phyloP scores from a whole-genome alignment of 208 protist species.

The Trypanosoma platydactyli region DNA sequence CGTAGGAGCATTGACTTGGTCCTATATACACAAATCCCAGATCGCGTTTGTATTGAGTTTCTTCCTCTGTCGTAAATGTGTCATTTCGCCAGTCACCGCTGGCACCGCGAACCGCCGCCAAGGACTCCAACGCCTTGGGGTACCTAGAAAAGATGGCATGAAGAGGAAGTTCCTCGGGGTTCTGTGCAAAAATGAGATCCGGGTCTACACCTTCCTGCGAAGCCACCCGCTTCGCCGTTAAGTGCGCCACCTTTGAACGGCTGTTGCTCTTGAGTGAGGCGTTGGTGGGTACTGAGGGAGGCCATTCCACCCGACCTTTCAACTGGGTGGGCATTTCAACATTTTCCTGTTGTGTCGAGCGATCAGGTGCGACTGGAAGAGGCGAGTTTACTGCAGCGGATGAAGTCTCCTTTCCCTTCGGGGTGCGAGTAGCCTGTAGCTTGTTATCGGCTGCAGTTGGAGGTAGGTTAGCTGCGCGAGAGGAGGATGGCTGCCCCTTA shows the following conservation, averaged over 20 bases:
- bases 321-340: constrained; percentile 20
- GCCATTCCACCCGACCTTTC: constrained; percentile 64
- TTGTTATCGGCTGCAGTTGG: constrained; percentile 9
- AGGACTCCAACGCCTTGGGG: constrained; percentile 67
- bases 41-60: constrained; percentile 81
- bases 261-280: constrained; percentile 74
- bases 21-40: constrained; percentile 58
- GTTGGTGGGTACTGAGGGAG: constrained; percentile 72
- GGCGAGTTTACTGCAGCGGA: constrained; percentile 14
- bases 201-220: constrained; percentile 82
- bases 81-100: constrained; percentile 86
- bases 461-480: constrained; percentile 12
- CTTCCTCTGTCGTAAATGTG: constrained; percentile 79
- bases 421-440: constrained; percentile 5
- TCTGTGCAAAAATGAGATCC: constrained; percentile 83
- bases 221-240: constrained; percentile 68
- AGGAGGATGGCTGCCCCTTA: constrained; percentile 35
- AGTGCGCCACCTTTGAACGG: constrained; percentile 76
- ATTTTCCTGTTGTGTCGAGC: constrained; percentile 13
- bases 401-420: constrained; percentile 5
- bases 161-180: constrained; percentile 72
- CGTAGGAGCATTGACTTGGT: constrained; percentile 68
- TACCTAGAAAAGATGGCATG: constrained; percentile 72
- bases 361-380: constrained; percentile 26
- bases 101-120: constrained; percentile 60